phyloP scores from a whole-genome alignment of 768 basidiomycete species.

The Galerina sulciceps region DNA sequence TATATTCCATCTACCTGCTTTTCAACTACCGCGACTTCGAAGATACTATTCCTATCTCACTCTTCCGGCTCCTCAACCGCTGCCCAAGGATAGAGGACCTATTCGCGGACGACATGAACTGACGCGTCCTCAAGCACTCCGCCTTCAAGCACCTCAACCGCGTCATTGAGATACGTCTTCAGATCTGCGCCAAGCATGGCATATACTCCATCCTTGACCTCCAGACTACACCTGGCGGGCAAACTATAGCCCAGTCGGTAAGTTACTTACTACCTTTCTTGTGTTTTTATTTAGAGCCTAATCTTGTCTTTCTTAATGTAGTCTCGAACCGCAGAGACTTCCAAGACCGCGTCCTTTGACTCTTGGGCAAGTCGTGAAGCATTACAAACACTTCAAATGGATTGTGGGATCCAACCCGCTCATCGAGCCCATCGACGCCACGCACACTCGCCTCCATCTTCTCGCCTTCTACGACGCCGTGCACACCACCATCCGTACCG shows the following conservation, averaged over 20 bases:
- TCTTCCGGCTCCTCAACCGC: no score
- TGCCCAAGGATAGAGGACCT: no score
- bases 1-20: no score
- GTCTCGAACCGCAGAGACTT: slow-evolving; percentile 88
- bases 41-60: no score
- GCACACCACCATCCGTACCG: slow-evolving; percentile 70
- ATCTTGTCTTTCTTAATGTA: slow-evolving; percentile 11
- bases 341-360: slow-evolving; percentile 77
- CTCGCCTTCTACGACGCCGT: slow-evolving; percentile 71
- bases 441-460: slow-evolving; percentile 66
- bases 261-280: no score
- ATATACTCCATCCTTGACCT: slow-evolving; percentile 85
- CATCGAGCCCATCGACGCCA: slow-evolving; percentile 82
- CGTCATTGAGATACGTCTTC: slow-evolving; percentile 75
- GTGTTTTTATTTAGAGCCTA: no score
- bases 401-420: slow-evolving; percentile 87
- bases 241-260: no score
- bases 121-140: slow-evolving; percentile 74
- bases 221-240: slow-evolving; percentile 78
- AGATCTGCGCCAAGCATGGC: slow-evolving; percentile 65
- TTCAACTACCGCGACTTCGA: no score
- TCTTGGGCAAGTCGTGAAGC: slow-evolving; percentile 78
- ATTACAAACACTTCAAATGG: slow-evolving; percentile 81
- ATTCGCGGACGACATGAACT: slow-evolving; percentile 71
- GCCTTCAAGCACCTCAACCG: slow-evolving; percentile 86